Conservation (phyloP, 164 flowering plant species). For the Kingdonia uniflora region DNA sequence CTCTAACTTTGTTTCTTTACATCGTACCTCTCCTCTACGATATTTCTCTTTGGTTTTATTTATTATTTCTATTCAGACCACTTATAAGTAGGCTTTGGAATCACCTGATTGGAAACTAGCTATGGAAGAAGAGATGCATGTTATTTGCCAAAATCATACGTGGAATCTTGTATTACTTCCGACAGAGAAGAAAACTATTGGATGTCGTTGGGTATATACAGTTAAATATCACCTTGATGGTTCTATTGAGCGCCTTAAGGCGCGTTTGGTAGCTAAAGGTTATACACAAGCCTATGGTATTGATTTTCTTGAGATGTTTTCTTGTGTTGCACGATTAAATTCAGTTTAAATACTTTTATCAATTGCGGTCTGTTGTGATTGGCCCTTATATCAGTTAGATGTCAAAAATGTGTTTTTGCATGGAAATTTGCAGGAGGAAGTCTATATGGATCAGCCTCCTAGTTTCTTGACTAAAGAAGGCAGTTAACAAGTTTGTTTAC, state of each 20-base stretch:
- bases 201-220: constrained; percentile 1
- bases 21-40: no score
- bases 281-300: background rate
- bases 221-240: background rate
- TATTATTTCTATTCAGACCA: background rate
- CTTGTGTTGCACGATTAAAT: background rate
- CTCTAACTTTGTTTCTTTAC: background rate
- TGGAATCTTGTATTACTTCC: background rate
- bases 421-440: background rate
- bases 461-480: background rate
- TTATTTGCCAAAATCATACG: background rate
- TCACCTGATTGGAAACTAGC: background rate
- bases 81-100: background rate
- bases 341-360: background rate
- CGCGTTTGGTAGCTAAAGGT: background rate
- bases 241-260: background rate
- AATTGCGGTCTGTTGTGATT: no score
- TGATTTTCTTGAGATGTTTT: background rate
- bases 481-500: background rate
- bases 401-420: background rate
- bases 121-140: no score
- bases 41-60: no score
- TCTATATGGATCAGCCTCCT: background rate
- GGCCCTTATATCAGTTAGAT: background rate
- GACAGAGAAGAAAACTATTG: background rate